A percentile compares a stretch with the other conserved stretches of the same genome.
Conservation (phyloP, 176 grass and related monocot genomes). For the Ananas comosus region DNA sequence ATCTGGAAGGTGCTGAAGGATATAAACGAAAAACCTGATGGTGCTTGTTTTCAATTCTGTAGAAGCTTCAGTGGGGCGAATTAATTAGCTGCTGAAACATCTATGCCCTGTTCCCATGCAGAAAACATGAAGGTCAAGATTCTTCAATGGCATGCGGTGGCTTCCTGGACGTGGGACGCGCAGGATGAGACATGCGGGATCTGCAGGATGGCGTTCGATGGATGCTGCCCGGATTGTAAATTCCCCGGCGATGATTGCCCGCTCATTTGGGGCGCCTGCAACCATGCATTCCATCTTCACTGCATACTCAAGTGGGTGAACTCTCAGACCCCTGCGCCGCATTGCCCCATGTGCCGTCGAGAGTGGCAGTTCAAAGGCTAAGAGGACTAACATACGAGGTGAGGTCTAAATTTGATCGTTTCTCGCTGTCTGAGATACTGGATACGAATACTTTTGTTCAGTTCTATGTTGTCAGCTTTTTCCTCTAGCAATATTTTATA, state of each 20-base stretch:
- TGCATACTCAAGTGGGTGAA: conserved; percentile 93
- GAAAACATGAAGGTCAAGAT: conserved; percentile 70
- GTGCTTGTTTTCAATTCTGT: no score
- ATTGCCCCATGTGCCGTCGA: conserved; percentile 83
- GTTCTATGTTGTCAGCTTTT: no score
- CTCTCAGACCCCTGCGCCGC: conserved; percentile 64
- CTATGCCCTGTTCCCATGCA: no score
- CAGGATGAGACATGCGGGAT: conserved; percentile 79
- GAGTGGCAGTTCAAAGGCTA: conserved; percentile 93
- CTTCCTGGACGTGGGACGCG: conserved; percentile 79
- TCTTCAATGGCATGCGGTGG: conserved; percentile 72
- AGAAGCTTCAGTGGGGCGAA: no score
- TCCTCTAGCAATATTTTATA: no score
- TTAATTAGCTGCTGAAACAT: no score
- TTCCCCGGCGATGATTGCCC: conserved; percentile 87
- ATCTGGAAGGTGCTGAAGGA: no score
- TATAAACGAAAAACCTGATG: no score
- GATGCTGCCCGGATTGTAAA: conserved; percentile 86
- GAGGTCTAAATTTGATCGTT: background rate
- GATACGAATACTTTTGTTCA: no score
- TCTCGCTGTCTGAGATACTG: background rate
- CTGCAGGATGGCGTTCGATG: conserved; percentile 77
- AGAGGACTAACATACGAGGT: conserved; percentile 8
- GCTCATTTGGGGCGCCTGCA: conserved; percentile 68
- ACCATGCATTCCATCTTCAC: conserved; percentile 73